Base-by-base conservation (phyloP, 2,329 filamentous ascomycete genomes). In the Zopfia rhizophila region DNA sequence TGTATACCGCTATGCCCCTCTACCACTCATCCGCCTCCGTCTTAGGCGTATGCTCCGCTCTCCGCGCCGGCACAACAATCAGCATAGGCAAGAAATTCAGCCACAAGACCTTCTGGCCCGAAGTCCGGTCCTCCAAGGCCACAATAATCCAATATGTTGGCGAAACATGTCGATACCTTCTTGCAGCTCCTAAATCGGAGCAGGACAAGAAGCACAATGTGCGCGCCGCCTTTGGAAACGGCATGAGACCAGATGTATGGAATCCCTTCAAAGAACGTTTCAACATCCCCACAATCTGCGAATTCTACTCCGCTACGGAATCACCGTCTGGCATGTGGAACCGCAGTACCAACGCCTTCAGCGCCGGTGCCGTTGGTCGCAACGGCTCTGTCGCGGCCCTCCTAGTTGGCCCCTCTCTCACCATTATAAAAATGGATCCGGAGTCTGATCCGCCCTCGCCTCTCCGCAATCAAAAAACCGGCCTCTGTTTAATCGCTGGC, bases 391-490 rank as follows among this genome's bases (percentile, higher is more conserved):
- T 91, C 17, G 68, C 80, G 19, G 78, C 86, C 0, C 64, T 74
- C 19, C 55, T 79, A 3, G 70, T 82, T 44, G 75, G 75, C 23
- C 73, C 84, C 40, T 70, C 71, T 11, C 82, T 82, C 41, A 73
- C 88, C 0, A 81, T 89, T 0, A 86, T 90, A 1, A 80, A 79
- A 19, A 82, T 89, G 41, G 87, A 91, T 56, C 75, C 85, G 12
- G 82, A 84, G 11, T 84, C 85, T 0, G 85, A 84, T 1, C 51
- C 64, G 3, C 56, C 60, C 5, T 83, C 86, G 19, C 83, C 90
- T 29, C 75, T 79, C 30, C 80, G 88, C 12, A 80, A 90, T 61
- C 76, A 82, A 0, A 76, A 78, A 44, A 89, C 87, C 0, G 86
- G 87, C 0, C 85, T 90, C 37, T 88, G 82, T 1, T 70, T 74